These are phyloP conservation scores for Dactylis glomerata DNA, from an alignment of 176 grass and related monocot species.

Conservation along the genomic window DNA sequence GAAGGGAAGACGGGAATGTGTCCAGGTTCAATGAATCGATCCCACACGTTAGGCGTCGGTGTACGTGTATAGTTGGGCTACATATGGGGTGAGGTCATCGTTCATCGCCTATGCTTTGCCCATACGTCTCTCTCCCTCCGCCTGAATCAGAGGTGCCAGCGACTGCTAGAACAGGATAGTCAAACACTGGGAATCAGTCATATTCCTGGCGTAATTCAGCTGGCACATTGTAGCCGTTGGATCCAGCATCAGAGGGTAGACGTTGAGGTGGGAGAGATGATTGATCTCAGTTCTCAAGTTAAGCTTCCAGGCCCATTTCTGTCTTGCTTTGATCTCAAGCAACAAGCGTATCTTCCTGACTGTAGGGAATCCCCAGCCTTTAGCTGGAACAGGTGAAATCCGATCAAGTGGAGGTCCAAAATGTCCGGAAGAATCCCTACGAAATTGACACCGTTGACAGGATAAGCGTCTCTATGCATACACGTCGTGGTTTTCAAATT, in stretches of 20 bases:
- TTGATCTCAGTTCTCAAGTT: neutral
- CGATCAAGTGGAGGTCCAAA: neutral
- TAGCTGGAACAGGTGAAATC: neutral
- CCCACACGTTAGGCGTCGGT: neutral
- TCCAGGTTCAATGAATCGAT: conserved; percentile 44
- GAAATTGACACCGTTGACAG: too few relatives aligned
- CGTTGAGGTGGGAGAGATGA: neutral
- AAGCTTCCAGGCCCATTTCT: neutral
- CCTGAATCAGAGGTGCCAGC: neutral
- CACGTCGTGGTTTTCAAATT: neutral
- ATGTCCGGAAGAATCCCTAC: neutral
- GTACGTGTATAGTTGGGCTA: neutral
- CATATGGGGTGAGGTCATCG: conserved; percentile 6
- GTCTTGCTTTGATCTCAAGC: neutral
- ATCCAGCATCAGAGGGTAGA: neutral
- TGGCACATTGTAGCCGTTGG: neutral
- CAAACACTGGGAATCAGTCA: neutral
- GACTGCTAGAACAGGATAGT: neutral
- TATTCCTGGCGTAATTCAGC: neutral
- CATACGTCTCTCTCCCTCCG: neutral
- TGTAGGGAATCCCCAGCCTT: neutral
- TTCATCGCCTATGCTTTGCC: neutral
- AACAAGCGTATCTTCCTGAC: neutral
- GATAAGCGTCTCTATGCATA: neutral
- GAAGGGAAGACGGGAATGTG: neutral